Evolutionary conservation across 208 protist genomes (phyloP).

Genomic region (Leishmania amazonensis): DNA sequence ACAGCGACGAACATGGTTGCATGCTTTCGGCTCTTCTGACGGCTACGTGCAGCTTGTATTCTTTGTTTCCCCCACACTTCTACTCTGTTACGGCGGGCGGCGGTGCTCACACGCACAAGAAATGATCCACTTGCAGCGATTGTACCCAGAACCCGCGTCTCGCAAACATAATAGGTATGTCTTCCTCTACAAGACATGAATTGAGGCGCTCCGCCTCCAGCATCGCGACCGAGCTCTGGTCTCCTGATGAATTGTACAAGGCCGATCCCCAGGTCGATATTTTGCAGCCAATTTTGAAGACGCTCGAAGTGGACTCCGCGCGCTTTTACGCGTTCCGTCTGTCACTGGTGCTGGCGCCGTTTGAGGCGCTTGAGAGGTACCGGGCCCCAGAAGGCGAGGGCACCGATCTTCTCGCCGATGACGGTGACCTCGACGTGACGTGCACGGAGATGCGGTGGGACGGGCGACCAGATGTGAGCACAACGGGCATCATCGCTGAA

Average conservation of each 20-base stretch:
- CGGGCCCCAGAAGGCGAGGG: constrained; percentile 14
- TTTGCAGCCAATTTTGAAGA: constrained; percentile 18
- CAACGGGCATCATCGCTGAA: constrained; percentile 24
- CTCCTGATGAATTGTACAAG: constrained; percentile 31
- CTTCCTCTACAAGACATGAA: neutral
- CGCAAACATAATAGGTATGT: constrained; percentile 1
- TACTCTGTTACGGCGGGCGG: neutral
- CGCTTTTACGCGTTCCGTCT: constrained; percentile 21
- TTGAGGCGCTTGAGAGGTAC: constrained; percentile 26
- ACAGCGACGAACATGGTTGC: no score
- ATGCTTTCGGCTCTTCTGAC: neutral
- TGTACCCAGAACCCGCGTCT: neutral
- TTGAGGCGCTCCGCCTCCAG: constrained; percentile 14
- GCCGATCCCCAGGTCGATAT: constrained; percentile 21
- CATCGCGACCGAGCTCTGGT: constrained; percentile 30
- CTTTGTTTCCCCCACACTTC: neutral
- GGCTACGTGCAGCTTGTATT: neutral
- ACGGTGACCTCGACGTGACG: constrained; percentile 8
- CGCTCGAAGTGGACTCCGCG: constrained; percentile 7
- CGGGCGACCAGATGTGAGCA: constrained; percentile 9
- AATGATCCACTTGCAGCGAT: neutral
- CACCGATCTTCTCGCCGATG: constrained; percentile 7
- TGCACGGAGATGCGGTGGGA: constrained; percentile 16
- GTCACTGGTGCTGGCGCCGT: constrained; percentile 25
- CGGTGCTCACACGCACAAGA: neutral